Conservation (phyloP, 2,329 filamentous ascomycete species). For the Epichloe elymi region DNA sequence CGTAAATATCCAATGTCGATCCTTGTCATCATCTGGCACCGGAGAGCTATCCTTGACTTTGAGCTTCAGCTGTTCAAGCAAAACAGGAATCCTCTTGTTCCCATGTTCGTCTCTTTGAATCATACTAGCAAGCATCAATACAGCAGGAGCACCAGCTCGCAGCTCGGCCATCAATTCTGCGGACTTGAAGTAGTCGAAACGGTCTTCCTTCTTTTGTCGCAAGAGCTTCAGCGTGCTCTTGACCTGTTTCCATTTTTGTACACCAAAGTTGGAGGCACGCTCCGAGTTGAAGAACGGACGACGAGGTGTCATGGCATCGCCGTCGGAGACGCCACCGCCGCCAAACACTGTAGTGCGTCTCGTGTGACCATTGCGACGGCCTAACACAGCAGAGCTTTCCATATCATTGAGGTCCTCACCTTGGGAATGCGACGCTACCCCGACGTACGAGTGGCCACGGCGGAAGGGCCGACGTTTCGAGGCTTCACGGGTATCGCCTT, state of each 20-base stretch:
- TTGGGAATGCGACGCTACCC: slow-evolving; percentile 29
- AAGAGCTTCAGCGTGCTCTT: slow-evolving; percentile 77
- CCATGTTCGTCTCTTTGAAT: slow-evolving; percentile 95
- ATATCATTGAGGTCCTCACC: slow-evolving; percentile 38
- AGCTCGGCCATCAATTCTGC: slow-evolving; percentile 93
- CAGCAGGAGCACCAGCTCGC: slow-evolving; percentile 81
- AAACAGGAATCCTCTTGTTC: slow-evolving; percentile 84
- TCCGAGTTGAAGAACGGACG: slow-evolving; percentile 49
- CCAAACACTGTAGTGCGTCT: slow-evolving; percentile 54
- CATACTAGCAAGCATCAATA: slow-evolving; percentile 91
- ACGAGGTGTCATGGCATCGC: slow-evolving; percentile 43
- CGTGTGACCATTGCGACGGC: slow-evolving; percentile 47
- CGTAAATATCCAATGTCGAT: slow-evolving; percentile 72
- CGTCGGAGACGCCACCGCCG: slow-evolving; percentile 51
- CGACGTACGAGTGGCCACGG: slow-evolving; percentile 46
- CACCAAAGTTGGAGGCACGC: slow-evolving; percentile 58
- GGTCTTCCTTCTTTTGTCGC: slow-evolving; percentile 71
- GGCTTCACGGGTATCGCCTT: slow-evolving; percentile 59
- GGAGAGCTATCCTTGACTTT: slow-evolving; percentile 68
- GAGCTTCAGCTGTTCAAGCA: slow-evolving; percentile 89
- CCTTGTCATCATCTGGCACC: slow-evolving; percentile 47
- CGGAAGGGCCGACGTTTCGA: slow-evolving; percentile 36
- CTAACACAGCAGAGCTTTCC: slow-evolving; percentile 33
- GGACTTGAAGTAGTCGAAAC: slow-evolving; percentile 87
- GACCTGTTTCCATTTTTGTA: slow-evolving; percentile 82